phyloP scores from a whole-genome alignment of 2,329 filamentous ascomycete species.

The Dactylonectria macrodidyma region DNA sequence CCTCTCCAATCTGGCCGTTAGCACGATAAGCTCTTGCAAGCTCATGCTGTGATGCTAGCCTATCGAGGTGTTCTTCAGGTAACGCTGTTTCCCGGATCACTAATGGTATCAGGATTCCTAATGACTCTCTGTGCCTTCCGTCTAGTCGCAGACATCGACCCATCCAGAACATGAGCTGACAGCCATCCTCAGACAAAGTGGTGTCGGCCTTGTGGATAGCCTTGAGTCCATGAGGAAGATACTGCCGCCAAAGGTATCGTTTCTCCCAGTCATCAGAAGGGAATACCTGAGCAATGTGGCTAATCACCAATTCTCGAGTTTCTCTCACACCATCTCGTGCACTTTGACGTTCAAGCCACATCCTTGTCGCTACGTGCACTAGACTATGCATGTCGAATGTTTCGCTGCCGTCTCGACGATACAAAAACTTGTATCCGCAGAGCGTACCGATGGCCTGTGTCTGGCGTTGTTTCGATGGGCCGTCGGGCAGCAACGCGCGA shows the following conservation, averaged over 20 bases:
- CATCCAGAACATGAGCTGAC: neutral
- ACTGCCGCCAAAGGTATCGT: neutral
- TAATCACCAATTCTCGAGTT: constrained; percentile 37
- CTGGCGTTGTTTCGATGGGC: neutral
- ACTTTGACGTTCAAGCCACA: constrained; percentile 43
- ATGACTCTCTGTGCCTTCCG: constrained; percentile 30
- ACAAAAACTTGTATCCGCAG: constrained; percentile 44
- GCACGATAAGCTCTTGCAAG: too few relatives aligned
- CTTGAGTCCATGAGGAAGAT: constrained; percentile 14
- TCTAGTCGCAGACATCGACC: neutral
- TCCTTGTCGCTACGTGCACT: constrained; percentile 21
- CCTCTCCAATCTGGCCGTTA: too few relatives aligned
- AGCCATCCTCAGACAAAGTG: too few relatives aligned
- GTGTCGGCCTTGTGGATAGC: too few relatives aligned
- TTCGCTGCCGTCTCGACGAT: neutral
- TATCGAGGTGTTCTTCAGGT: constrained; percentile 51
- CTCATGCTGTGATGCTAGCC: neutral
- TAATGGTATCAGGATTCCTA: neutral
- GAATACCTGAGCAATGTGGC: constrained; percentile 33
- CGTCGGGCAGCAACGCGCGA: constrained; percentile 48
- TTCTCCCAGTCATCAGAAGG: constrained; percentile 16
- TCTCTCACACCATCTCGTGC: constrained; percentile 22
- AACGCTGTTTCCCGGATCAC: constrained; percentile 46
- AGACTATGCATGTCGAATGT: constrained; percentile 34
- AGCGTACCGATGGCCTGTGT: constrained; percentile 45